Base-by-base conservation (phyloP, 768 basidiomycete species). In the Suillus clintonianus region DNA sequence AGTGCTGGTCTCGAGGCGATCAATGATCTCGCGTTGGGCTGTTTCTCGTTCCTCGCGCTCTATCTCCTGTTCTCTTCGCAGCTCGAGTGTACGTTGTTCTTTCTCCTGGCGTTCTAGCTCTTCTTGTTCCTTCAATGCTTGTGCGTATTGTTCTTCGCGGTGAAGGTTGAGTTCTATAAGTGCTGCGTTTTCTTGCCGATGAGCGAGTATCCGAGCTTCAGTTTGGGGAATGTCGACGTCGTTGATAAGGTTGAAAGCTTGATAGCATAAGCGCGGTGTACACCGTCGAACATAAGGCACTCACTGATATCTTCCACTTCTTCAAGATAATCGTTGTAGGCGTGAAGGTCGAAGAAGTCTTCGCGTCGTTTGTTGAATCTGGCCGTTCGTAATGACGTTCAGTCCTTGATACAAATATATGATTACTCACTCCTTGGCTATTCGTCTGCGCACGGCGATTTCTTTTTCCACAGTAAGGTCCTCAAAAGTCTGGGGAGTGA, bases 261-360 rank as follows among this genome's bases (percentile, higher is more conserved):
- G 13, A 34, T 57, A 59, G 55, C 34, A 63, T 34, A 59, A 37
- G 51, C 6, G 58, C 30, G 32, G 39, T 27, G 17, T 15, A 13
- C 30, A 9, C 13, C 8, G 22, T 54, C 8, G 32, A 48, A 24
- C 32, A 9, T 14, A 13, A 34, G 61, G 30, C 9, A 72, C 87
- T 72, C 66, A 88, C 89, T 86, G 68, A 98, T 90, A 70, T 97
- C 94, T 77, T 99, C 97, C 3, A 96, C 95, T 74, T 94, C 88
- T 76, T 99, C 95, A 13, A 99, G 85, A 73, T 99, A 99, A 73
- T 99, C 92, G 70, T 99, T 97, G 76, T 96, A 98, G 17, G 86
- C 82, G 13, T 85, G 83, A 47, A 93, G 80, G 72, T 90, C 88
- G 0, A 78, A 76, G 73, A 99, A 99, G 76, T 99, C 97, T 61